A percentile compares a stretch with the other conserved stretches of the same genome.
Conservation (phyloP, 148 eudicot species). For the Vaccinium darrowii region DNA sequence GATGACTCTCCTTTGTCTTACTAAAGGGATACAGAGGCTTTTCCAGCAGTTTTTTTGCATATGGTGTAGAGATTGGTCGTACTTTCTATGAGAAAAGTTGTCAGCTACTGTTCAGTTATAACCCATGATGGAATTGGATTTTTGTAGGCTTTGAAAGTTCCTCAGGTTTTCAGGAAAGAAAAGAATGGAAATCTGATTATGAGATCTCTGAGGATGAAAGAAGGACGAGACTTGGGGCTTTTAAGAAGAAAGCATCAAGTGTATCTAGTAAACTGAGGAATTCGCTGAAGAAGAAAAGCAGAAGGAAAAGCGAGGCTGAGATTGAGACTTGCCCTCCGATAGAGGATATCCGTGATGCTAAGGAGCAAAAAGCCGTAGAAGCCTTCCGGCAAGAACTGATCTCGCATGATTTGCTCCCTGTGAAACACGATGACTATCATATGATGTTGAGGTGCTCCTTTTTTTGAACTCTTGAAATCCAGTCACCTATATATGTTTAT, state of each 20-base stretch:
- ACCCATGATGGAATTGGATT: background rate
- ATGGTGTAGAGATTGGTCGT: background rate
- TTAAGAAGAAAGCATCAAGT: constrained; percentile 52
- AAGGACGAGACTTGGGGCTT: constrained; percentile 39
- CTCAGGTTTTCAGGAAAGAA: constrained; percentile 32
- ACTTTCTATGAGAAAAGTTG: background rate
- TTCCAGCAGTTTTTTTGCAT: constrained; percentile 4
- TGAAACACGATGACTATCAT: constrained; percentile 66
- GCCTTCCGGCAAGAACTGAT: constrained; percentile 61
- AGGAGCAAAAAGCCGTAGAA: constrained; percentile 70
- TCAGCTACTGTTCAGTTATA: constrained; percentile 2
- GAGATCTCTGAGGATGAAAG: constrained; percentile 44
- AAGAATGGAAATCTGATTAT: constrained; percentile 37
- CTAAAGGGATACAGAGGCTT: background rate
- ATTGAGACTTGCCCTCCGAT: constrained; percentile 27
- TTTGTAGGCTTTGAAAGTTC: constrained; percentile 32
- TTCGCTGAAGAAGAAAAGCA: constrained; percentile 41
- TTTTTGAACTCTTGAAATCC: background rate
- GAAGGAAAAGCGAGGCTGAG: constrained; percentile 31
- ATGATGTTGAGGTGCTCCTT: constrained; percentile 64
- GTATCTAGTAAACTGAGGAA: constrained; percentile 48
- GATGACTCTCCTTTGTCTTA: background rate
- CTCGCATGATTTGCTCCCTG: constrained; percentile 67
- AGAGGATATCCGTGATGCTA: constrained; percentile 57
- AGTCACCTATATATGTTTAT: background rate